These are phyloP conservation scores for Globisporangium camurandrum DNA, from an alignment of 352 stramenopile species.

Conservation along the genomic window DNA sequence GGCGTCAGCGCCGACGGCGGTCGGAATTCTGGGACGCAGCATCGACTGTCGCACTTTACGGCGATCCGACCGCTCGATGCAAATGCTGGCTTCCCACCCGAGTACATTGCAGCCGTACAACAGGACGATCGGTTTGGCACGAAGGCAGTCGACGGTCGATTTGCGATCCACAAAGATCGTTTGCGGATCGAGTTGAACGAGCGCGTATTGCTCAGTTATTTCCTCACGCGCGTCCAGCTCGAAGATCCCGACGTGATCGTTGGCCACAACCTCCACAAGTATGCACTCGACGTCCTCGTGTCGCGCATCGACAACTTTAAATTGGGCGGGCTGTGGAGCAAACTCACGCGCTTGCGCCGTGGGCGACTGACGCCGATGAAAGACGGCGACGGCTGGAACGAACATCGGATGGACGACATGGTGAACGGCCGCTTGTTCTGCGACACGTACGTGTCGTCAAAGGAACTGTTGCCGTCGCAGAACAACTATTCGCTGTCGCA, in stretches of 20 bases:
- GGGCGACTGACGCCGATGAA: constrained; percentile 73
- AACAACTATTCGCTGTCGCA: constrained; percentile 97
- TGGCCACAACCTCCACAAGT: constrained; percentile 98
- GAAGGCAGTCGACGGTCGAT: constrained; percentile 23
- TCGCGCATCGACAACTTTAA: constrained; percentile 92
- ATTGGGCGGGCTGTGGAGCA: constrained; percentile 73
- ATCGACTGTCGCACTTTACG: constrained; percentile 70
- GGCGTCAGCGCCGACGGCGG: constrained; percentile 66
- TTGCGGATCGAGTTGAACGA: constrained; percentile 77
- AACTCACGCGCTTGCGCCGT: constrained; percentile 73
- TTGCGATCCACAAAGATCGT: constrained; percentile 36
- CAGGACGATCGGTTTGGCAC: constrained; percentile 56
- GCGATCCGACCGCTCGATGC: constrained; percentile 68
- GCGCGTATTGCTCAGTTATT: constrained; percentile 81
- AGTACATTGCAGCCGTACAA: constrained; percentile 44
- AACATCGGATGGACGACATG: constrained; percentile 84
- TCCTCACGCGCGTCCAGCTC: constrained; percentile 86
- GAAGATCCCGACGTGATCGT: constrained; percentile 99
- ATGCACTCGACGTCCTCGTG: constrained; percentile 97
- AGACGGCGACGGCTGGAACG: constrained; percentile 79
- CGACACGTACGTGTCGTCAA: constrained; percentile 97
- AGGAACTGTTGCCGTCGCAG: constrained; percentile 96
- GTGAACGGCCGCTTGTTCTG: constrained; percentile 94
- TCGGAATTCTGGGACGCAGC: constrained; percentile 19
- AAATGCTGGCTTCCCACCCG: constrained; percentile 49